Base-by-base conservation (phyloP, 495 filamentous ascomycete species). In the Penicillium bialowiezense region DNA sequence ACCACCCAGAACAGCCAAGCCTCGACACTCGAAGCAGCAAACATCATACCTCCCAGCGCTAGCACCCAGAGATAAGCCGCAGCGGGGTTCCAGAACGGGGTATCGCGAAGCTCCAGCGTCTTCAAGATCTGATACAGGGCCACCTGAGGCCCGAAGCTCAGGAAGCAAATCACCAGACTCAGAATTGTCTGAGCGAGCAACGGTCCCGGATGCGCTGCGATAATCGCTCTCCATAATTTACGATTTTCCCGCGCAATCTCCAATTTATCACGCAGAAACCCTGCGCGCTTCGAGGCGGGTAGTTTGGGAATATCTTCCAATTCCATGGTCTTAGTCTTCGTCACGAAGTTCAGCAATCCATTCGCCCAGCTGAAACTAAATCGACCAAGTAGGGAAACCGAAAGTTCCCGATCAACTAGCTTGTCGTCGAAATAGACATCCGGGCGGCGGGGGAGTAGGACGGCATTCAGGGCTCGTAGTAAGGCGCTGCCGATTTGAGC, bases 91-190 rank as follows among this genome's bases (percentile, higher is more conserved):
- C 24, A 63, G 24, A 39, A 33, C 0, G 48, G 53, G 7, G n/a
- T 69, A 6, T 69, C 52, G 3, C 80, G 75, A n/a, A 52, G 63
- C 63, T 91, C 87, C n/a, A 92, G 68, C 2, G 65, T 59, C 14
- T 62, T 71, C 15, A 93, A 65, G 19, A 93, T 74, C 38, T 83
- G 75, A 45, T 82, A 76, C 43, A 88, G 76, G 9, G 86, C 81
- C 44, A 85, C 76, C 53, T 90, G 87, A 1, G 89, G 89, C 0
- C 78, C 79, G 44, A 90, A 88, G 34, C 78, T 79, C 3, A 84
- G 60, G 21, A 85, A 60, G 4, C 80, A 79, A 26, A 72, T 69
- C 5, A 76, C 19, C 0, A 83, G 17, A 3, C 78, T 81, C 12
- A 88, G 59, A 12, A 62, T 15, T 52, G 73, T 78, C 57, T 90